Evolutionary conservation across 2,329 filamentous ascomycete genomes (phyloP), one percentile per base, ranked within the genome.

Genomic region (Verticillium dahliae): DNA sequence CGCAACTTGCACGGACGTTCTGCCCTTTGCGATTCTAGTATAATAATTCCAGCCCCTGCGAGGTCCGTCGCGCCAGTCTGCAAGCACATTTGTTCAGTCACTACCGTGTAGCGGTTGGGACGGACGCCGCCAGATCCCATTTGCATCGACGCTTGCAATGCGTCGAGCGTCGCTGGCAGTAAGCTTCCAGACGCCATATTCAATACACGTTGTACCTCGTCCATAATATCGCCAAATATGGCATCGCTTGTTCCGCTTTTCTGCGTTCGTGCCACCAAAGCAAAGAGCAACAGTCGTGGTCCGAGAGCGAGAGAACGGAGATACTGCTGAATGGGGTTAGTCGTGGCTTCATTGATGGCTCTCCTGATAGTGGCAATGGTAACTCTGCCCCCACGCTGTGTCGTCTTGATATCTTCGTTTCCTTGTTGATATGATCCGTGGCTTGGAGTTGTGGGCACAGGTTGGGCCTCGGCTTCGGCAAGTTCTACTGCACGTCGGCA

Each of bases 401-500:
- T 33, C 15, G 4, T 34, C n/a, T 34, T 34, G 68, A 57, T 18
- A 7, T 13, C 45, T 18, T 52, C n/a, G n/a, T 18, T 18, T 2
- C 37, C 56, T 3, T 65, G 61, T 15, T 69, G 70, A 27, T 70
- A 65, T 3, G 64, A 66, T 34, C 68, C 76, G 63, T 87, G 90
- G 76, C 84, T 90, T 7, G 89, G 88, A 3, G 88, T 90, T 63
- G 77, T 73, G 15, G 85, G 73, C 71, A 83, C 76, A 69, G 76
- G 62, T 41, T 75, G 62, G 68, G 73, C 63, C 45, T 94, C 89
- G 58, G 89, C 83, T 74, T 99, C 95, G 35, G 94, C 95, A 33
- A 99, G 87, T 75, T 99, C 95, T 14, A 99, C 95, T 1, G 95
- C 95, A 65, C 95, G 86, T 35, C 95, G 86, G 73, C 96, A 99